phyloP scores from a whole-genome alignment of 202 grass and related monocot species.

The Setaria italica region DNA sequence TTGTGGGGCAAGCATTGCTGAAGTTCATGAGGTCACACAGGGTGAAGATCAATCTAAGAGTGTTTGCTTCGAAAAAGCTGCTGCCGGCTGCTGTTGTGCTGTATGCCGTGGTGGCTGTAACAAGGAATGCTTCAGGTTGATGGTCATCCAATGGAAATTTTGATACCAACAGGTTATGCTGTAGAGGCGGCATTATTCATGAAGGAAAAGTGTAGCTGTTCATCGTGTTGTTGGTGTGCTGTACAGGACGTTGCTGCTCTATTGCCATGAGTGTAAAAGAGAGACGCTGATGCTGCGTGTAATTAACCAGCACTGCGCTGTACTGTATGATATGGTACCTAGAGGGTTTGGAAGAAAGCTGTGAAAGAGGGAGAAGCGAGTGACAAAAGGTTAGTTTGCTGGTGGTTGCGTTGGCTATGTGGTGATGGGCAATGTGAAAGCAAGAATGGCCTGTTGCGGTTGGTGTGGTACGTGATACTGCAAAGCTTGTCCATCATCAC shows the following conservation, averaged over 20 bases:
- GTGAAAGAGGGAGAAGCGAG: no score
- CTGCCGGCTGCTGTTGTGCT: constrained; percentile 42
- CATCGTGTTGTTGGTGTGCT: not conserved
- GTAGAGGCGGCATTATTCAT: no score
- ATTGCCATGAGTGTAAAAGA: not conserved
- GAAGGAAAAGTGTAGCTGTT: no score
- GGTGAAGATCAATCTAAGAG: constrained; percentile 78
- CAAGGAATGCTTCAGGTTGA: constrained; percentile 28
- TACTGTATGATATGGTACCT: not conserved
- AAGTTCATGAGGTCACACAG: constrained; percentile 66
- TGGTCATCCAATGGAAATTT: not conserved
- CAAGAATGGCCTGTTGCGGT: no score
- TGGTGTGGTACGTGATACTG: no score
- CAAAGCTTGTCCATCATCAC: no score
- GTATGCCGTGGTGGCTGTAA: constrained; percentile 42
- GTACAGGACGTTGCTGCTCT: constrained; percentile 10
- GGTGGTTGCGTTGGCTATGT: no score
- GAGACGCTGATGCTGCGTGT: not conserved
- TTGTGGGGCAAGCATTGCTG: constrained; percentile 54
- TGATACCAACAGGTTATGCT: not conserved
- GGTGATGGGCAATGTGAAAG: no score
- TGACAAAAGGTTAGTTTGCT: no score
- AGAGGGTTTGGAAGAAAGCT: no score
- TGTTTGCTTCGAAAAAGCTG: constrained; percentile 78
- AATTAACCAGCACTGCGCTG: not conserved